Percentiles rank a stretch among this genome's conserved stretches.
phyloP scores from a whole-genome alignment of 805 yeast genomes.

The Wickerhamiella kurtzmanii region DNA sequence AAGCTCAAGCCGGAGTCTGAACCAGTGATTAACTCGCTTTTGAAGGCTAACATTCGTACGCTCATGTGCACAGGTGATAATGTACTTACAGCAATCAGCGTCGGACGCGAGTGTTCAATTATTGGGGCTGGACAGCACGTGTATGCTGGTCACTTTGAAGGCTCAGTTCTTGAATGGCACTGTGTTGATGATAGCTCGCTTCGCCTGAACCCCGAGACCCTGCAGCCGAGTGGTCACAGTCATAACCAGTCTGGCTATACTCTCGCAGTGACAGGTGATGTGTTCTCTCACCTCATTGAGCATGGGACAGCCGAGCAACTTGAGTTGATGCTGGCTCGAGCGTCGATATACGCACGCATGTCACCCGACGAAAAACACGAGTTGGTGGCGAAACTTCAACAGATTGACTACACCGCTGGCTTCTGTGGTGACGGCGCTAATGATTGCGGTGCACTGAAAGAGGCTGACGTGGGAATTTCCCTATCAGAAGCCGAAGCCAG shows the following conservation, averaged over 20 bases:
- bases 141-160: slow-evolving; percentile 53
- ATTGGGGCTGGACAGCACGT: slow-evolving; percentile 34
- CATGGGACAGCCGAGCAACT: slow-evolving; percentile 31
- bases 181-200: slow-evolving; percentile 32
- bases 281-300: slow-evolving; percentile 62
- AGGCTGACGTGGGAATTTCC: slow-evolving; percentile 95
- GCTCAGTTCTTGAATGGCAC: slow-evolving; percentile 26
- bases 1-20: slow-evolving; percentile 62
- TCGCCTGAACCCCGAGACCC: slow-evolving; percentile 49
- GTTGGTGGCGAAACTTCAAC: slow-evolving; percentile 73
- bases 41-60: slow-evolving; percentile 61
- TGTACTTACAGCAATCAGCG: slow-evolving; percentile 85
- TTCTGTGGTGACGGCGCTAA: slow-evolving; percentile 99
- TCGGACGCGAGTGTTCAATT: slow-evolving; percentile 71
- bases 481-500: slow-evolving; percentile 96
- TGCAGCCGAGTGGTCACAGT: slow-evolving; percentile 30
- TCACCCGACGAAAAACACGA: slow-evolving; percentile 98
- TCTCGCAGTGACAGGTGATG: slow-evolving; percentile 85
- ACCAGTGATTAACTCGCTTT: slow-evolving; percentile 44
- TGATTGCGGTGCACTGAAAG: slow-evolving; percentile 96
- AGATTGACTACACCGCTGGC: slow-evolving; percentile 80
- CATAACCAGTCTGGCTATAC: slow-evolving; percentile 33
- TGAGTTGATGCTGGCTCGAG: slow-evolving; percentile 51
- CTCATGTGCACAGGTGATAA: slow-evolving; percentile 98
- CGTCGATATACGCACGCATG: slow-evolving; percentile 87